Conservation (phyloP, 129 eudicot genomes). For the Centrapalus pauciflorus region DNA sequence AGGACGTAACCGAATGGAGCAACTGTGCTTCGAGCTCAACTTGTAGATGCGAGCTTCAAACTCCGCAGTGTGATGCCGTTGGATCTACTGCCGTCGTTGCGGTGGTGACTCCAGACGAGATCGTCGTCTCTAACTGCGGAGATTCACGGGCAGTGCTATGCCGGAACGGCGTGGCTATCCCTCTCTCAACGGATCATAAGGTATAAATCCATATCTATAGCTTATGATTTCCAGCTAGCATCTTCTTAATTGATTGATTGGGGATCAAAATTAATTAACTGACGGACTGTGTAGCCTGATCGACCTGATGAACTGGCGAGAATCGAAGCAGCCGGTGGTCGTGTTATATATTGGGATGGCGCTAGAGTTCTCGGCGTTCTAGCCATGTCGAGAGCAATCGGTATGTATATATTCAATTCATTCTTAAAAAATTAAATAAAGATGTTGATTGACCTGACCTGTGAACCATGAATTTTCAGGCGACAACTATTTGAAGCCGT, state of each 20-base stretch:
- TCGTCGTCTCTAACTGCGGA: conserved; percentile 83
- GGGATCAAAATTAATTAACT: not conserved
- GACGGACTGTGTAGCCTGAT: conserved; percentile 58
- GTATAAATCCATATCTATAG: conserved; percentile 18
- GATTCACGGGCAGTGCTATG: conserved; percentile 92
- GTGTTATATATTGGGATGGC: conserved; percentile 96
- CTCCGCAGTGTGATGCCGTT: conserved; percentile 95
- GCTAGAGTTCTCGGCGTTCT: conserved; percentile 89
- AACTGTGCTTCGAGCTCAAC: conserved; percentile 16
- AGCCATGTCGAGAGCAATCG: conserved; percentile 99
- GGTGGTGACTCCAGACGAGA: conserved; percentile 56
- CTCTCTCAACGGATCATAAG: conserved; percentile 89
- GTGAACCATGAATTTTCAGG: conserved; percentile 19
- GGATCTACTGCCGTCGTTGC: conserved; percentile 98
- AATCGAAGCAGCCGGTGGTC: conserved; percentile 88
- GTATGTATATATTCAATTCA: conserved; percentile 14
- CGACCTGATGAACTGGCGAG: conserved; percentile 76
- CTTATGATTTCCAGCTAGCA: not conserved
- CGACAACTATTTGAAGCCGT: conserved; percentile 87
- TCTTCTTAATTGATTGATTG: not conserved
- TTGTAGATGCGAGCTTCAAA: conserved; percentile 83
- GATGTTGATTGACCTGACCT: not conserved
- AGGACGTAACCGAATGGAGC: conserved; percentile 56
- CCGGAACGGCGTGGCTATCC: conserved; percentile 79
- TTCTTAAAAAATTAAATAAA: not conserved